Base-by-base conservation (phyloP, 108 stramenopile species). In the Epipyxis sp. region DNA sequence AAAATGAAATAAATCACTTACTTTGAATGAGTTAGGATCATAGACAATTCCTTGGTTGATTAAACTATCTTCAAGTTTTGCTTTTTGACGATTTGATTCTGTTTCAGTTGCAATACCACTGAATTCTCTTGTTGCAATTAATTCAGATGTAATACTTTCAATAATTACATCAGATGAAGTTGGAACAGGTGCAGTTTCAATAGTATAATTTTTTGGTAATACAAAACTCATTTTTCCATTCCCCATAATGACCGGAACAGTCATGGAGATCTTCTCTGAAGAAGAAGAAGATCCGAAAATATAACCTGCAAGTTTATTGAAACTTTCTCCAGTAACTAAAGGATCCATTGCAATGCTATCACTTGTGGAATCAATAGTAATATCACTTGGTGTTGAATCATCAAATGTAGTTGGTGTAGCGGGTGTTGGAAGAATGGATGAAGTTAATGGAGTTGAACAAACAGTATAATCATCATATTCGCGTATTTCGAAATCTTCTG, bases 181-280 rank as follows among this genome's bases (percentile, higher is more conserved):
- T 0, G 96, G 94, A 46, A 81, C 59, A 0, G 94, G 94, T 20
- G 92, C 94, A 6, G 80, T 88, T 34, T 80, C 86, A 29, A 79
- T 76, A 89, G 91, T 91, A 81, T 92, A 91, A 39, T 86, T 80
- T 29, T 89, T 86, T 1, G 96, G 93, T 71, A 97, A 69, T 0
- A 97, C 91, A 86, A 94, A 97, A 13, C 89, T 85, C 92, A 97
- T 97, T 39, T 44, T 79, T 42, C 50, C 3, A 59, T 34, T 34
- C 1, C 29, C 46, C 58, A 84, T 76, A 41, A 61, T 79, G 16
- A 97, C 94, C 0, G 96, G 96, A 13, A 92, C 94, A 0, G 96
- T 97, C 94, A 95, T 95, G 68, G 92, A 91, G 93, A 95, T 94
- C n/a, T n/a, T n/a, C n/a, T n/a, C n/a, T n/a, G n/a, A n/a, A n/a